Evolutionary conservation across 257 asterid species (phyloP).

Genomic region (Ballota nigra): DNA sequence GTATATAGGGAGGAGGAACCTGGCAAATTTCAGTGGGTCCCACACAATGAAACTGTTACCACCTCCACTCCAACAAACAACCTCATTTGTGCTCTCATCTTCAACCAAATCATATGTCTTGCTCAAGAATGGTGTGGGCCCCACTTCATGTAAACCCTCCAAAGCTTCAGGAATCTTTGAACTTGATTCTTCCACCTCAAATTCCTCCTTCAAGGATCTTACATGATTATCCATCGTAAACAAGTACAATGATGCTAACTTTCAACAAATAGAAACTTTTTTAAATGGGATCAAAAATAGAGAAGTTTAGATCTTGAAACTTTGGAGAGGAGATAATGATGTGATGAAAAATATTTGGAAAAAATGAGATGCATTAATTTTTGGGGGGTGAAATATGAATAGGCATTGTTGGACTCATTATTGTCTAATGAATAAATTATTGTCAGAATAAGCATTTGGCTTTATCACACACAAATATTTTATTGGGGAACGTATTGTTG

Average conservation of each 20-base stretch:
- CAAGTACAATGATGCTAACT: not conserved
- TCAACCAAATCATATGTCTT: constrained; percentile 79
- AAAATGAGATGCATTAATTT: not conserved
- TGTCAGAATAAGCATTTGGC: constrained; percentile 4
- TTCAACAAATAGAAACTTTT: not conserved
- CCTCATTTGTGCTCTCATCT: constrained; percentile 50
- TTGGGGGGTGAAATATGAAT: not conserved
- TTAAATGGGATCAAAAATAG: too few relatives aligned
- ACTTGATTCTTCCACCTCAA: not conserved
- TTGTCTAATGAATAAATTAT: not conserved
- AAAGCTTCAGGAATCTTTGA: constrained; percentile 38
- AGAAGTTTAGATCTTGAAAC: not conserved
- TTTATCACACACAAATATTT: not conserved
- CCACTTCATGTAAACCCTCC: constrained; percentile 54
- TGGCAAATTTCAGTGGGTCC: constrained; percentile 65
- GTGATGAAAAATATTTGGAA: not conserved
- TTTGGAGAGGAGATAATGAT: not conserved
- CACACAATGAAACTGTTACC: constrained; percentile 67
- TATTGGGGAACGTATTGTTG: not conserved
- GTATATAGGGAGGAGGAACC: constrained; percentile 65
- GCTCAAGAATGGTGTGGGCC: constrained; percentile 71
- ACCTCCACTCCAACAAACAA: constrained; percentile 69
- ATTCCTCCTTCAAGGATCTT: not conserved
- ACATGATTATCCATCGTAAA: not conserved
- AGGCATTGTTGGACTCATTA: not conserved